phyloP scores from a whole-genome alignment of 2,329 filamentous ascomycete genomes.

The Aaosphaeria pasadenensis region DNA sequence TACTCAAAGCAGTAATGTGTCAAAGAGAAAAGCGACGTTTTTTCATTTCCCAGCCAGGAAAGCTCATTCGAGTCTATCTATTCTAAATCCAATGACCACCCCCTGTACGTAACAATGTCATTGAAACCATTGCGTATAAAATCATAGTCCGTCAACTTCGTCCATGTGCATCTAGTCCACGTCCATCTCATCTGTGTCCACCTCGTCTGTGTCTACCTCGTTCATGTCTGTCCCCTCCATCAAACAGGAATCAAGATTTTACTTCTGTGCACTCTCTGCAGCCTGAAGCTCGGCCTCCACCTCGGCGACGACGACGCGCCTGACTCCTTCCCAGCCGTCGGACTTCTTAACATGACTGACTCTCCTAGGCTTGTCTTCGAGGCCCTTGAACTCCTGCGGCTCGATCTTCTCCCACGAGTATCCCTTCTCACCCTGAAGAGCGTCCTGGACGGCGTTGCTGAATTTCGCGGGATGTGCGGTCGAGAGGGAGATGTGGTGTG shows the following conservation, averaged over 20 bases:
- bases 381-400: constrained; percentile 75
- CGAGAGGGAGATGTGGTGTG: constrained; percentile 76
- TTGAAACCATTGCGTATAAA: too few relatives aligned
- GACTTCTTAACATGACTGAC: constrained; percentile 65
- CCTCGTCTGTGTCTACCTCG: too few relatives aligned
- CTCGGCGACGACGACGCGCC: constrained; percentile 71
- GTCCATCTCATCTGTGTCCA: too few relatives aligned
- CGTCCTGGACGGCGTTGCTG: constrained; percentile 75
- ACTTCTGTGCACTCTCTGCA: constrained; percentile 15
- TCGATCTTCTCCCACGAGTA: constrained; percentile 79
- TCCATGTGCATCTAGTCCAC: too few relatives aligned
- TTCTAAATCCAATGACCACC: too few relatives aligned
- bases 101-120: too few relatives aligned
- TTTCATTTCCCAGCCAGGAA: too few relatives aligned
- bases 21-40: too few relatives aligned
- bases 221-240: too few relatives aligned
- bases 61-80: too few relatives aligned
- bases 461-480: constrained; percentile 98
- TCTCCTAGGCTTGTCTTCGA: constrained; percentile 72
- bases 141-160: too few relatives aligned
- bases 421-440: constrained; percentile 66
- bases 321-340: constrained; percentile 68
- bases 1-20: too few relatives aligned
- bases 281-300: constrained; percentile 52
- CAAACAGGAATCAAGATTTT: background rate